Conservation (phyloP, 306 rosid species). For the Fragaria vesca region DNA sequence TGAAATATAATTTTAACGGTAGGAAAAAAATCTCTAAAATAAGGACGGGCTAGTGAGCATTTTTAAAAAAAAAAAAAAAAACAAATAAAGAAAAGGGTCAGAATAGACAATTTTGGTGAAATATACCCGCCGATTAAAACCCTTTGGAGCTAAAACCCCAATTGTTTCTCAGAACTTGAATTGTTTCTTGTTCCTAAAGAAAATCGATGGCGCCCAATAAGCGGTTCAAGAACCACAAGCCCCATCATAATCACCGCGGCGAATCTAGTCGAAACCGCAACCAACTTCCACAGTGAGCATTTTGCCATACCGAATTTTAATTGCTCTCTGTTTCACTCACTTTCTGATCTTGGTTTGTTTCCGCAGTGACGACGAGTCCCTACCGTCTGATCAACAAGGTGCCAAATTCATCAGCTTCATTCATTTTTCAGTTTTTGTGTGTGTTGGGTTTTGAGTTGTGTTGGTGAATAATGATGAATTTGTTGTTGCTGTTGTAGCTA, state of each 20-base stretch:
- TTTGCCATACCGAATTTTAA: neutral
- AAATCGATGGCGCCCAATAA: conserved; percentile 59
- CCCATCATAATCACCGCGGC: conserved; percentile 34
- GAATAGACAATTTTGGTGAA: neutral
- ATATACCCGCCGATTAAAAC: neutral
- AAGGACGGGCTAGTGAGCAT: too few species aligned
- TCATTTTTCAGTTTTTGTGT: neutral
- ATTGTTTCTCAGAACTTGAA: neutral
- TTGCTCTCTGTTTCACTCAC: neutral
- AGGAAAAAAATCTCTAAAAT: too few species aligned
- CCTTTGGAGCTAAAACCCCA: neutral
- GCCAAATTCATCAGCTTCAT: neutral
- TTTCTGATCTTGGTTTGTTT: neutral
- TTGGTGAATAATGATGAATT: conserved; percentile 1
- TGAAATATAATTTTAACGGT: too few species aligned
- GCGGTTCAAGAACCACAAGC: conserved; percentile 51
- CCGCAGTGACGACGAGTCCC: conserved; percentile 54
- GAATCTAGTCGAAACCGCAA: conserved; percentile 51
- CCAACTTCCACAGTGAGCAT: conserved; percentile 38
- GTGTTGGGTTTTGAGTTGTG: conserved; percentile 5
- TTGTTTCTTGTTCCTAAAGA: neutral
- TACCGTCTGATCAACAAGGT: conserved; percentile 56
- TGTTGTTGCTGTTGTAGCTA: conserved; percentile 29
- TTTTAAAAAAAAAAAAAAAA: too few species aligned
- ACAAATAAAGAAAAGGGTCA: too few species aligned